A percentile compares a stretch with the other conserved stretches of the same genome.
phyloP scores from a whole-genome alignment of 116 monocot genomes.

The Trichopus zeylanicus region DNA sequence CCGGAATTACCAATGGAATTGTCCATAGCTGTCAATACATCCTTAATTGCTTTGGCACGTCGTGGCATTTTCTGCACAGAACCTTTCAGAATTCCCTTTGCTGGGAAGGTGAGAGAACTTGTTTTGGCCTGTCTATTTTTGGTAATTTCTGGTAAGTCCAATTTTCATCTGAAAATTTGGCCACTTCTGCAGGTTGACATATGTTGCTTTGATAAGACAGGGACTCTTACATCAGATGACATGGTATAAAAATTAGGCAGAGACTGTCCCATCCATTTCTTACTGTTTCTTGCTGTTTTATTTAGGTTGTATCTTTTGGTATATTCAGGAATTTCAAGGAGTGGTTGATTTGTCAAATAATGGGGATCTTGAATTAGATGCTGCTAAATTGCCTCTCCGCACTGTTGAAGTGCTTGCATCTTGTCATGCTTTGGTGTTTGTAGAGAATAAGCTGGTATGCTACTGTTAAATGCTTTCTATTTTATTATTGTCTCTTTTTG shows the following conservation, averaged over 20 bases:
- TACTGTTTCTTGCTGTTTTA: not conserved
- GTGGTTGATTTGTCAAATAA: slow-evolving; percentile 47
- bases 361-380: slow-evolving; percentile 70
- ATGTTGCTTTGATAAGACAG: slow-evolving; percentile 99
- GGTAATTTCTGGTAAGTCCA: not conserved
- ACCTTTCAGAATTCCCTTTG: slow-evolving; percentile 99
- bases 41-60: slow-evolving; percentile 92
- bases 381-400: slow-evolving; percentile 49
- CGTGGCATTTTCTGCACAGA: slow-evolving; percentile 98
- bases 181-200: slow-evolving; percentile 82
- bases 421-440: slow-evolving; percentile 98
- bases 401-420: slow-evolving; percentile 75
- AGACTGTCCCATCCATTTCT: too few species aligned
- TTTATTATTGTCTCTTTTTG: not conserved
- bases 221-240: slow-evolving; percentile 99
- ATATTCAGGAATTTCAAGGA: slow-evolving; percentile 83
- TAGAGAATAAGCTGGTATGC: slow-evolving; percentile 92
- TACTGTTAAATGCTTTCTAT: not conserved
- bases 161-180: not conserved
- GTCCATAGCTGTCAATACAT: slow-evolving; percentile 99
- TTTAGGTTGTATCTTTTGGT: not conserved
- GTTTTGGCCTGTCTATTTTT: not conserved
- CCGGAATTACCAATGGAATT: slow-evolving; percentile 98
- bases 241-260: slow-evolving; percentile 45
- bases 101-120: slow-evolving; percentile 70